Evolutionary conservation across 2,329 filamentous ascomycete species (phyloP).

Genomic region (Paraphaeosphaeria minitans): DNA sequence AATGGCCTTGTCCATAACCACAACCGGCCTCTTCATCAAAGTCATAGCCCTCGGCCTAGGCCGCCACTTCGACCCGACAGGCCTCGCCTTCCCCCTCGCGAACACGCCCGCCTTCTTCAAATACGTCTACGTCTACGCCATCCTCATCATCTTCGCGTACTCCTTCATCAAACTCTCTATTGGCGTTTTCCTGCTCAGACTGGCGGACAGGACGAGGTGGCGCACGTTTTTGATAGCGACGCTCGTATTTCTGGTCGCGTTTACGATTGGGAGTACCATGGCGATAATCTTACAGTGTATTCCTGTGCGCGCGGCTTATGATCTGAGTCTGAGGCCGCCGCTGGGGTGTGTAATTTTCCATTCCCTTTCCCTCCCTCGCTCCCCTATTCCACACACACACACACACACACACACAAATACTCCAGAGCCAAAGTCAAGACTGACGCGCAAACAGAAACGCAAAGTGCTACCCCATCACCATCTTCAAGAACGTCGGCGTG

Average conservation of each 20-base stretch:
- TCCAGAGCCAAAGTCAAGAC: neutral
- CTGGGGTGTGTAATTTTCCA: constrained; percentile 23
- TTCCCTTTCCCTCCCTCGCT: too few relatives aligned
- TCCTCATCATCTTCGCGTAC: constrained; percentile 54
- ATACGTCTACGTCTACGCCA: constrained; percentile 52
- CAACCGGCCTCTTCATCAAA: constrained; percentile 25
- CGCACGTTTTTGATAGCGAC: constrained; percentile 49
- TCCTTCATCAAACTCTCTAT: constrained; percentile 56
- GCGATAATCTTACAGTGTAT: constrained; percentile 36
- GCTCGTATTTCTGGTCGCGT: constrained; percentile 36
- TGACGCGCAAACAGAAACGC: constrained; percentile 16
- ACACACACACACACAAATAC: too few relatives aligned
- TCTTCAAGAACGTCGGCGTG: constrained; percentile 53
- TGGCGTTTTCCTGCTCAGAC: constrained; percentile 53
- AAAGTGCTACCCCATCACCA: constrained; percentile 41
- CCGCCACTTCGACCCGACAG: constrained; percentile 38
- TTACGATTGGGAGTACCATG: constrained; percentile 30
- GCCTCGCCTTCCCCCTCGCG: constrained; percentile 26
- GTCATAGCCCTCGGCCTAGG: constrained; percentile 52
- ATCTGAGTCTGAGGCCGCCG: constrained; percentile 34
- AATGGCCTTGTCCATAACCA: constrained; percentile 20
- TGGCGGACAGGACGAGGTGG: constrained; percentile 42
- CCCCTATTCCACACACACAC: neutral
- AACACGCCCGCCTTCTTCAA: constrained; percentile 45
- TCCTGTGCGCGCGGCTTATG: constrained; percentile 53